Percentiles rank a stretch among this genome's conserved stretches.
These are phyloP conservation scores for Chaetothyriales sp. DNA, from an alignment of 2,329 filamentous ascomycete genomes.

Conservation along the genomic window DNA sequence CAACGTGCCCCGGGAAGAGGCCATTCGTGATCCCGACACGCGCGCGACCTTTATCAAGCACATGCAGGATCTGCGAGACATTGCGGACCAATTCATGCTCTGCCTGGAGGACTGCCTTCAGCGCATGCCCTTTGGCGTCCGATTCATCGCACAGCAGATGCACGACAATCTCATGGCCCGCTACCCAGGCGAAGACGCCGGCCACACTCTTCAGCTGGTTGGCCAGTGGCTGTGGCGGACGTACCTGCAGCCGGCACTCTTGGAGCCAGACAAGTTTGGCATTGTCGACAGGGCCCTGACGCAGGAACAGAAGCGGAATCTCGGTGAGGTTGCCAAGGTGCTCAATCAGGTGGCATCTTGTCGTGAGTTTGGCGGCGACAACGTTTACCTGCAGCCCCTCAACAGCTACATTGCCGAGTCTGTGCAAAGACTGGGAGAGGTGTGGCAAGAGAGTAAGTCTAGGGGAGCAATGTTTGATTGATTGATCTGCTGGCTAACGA, in stretches of 20 bases:
- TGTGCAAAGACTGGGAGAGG: conserved; percentile 61
- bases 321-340: conserved; percentile 82
- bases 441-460: conserved; percentile 51
- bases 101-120: conserved; percentile 70
- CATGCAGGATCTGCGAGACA: conserved; percentile 82
- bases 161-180: conserved; percentile 63
- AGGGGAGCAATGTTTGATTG: neutral
- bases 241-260: conserved; percentile 79
- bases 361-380: conserved; percentile 80
- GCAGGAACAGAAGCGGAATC: conserved; percentile 82
- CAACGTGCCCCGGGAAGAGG: conserved; percentile 78
- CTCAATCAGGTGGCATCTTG: conserved; percentile 80
- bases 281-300: conserved; percentile 81
- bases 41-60: conserved; percentile 87
- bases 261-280: conserved; percentile 83
- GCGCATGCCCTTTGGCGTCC: conserved; percentile 83
- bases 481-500: conserved; percentile 22
- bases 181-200: conserved; percentile 67
- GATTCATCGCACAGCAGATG: conserved; percentile 75
- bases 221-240: conserved; percentile 89
- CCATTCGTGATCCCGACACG: conserved; percentile 92
- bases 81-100: conserved; percentile 79
- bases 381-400: conserved; percentile 86
- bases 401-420: conserved; percentile 85
- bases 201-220: conserved; percentile 66